Evolutionary conservation across 805 yeast species (phyloP), one percentile per base, ranked within the genome.

Genomic region (Allodekkera sacchari): DNA sequence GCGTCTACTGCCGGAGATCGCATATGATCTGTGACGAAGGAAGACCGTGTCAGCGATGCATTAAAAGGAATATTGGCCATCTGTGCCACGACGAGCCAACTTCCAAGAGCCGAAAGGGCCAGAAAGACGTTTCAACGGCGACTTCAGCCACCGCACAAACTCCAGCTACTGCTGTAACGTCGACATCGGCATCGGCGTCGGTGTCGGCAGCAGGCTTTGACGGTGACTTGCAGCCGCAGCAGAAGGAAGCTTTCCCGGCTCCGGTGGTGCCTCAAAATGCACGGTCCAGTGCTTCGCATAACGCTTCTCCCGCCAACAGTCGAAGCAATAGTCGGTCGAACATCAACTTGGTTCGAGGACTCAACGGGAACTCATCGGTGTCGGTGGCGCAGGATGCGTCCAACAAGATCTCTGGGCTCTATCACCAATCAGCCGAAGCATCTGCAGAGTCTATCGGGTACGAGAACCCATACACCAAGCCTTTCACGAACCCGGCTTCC

Each of bases 1-100:
- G 97, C 58, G 81, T 88, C 1, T 88, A 83, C 50, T 88, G 96
- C 52, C 71, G 96, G 24, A 64, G 97, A 33, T 83, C 95, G 0
- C 97, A 88, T 53, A 83, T 88, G 88, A 82, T 85, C 19, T 88
- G 97, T 58, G 95, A 87, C 53, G 80, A 77, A 25, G 61, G 72
- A 13, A 56, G 84, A 46, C 76, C 92, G 6, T 83, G 95, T 48
- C 71, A 76, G 31, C 64, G 96, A 26, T 88, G 97, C 56, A 65
- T 88, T 7, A 83, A 82, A 54, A 64, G 96, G 43, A 83, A 83
- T 24, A 89, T 88, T 28, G 88, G 92, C 4, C 95, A 87, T 55
- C 57, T 88, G 19, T 88, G 97, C 48, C 80, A 73, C 37, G 88
- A 80, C 44, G 88, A 80, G 48, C 76, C 79, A 4, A 57, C 71